Evolutionary conservation across 192 early-diverging fungal genomes (phyloP), one percentile per base, ranked within the genome.

Genomic region (Coemansia sp.): DNA sequence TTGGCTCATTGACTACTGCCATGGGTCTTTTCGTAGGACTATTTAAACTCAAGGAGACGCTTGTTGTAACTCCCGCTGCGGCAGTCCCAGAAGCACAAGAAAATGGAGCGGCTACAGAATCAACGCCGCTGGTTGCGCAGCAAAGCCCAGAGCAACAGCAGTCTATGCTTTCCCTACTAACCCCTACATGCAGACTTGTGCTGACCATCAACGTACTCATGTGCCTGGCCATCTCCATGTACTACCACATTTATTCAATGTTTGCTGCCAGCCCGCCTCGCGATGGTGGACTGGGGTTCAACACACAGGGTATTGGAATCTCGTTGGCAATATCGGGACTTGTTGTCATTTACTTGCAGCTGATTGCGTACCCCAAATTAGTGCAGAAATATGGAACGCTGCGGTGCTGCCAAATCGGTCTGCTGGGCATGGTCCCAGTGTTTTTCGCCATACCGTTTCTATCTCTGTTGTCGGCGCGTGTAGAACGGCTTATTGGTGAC

Each of bases 1-100:
- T 89, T 6, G 86, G 87, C 12, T 81, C 88, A 0, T 22, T 79
- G n/a, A 74, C 89, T 7, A 84, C 84, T 22, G 26, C 87, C 2
- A 56, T 85, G 22, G 89, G 89, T 4, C 84, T 89, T 23, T 56
- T 86, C 2, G 56, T 89, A 31, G 90, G 87, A 2, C 82, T 77
- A 25, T 78, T 86, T 59, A 83, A 77, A 53, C 64, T 91, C 12
- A 77, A 89, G 25, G 87, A 88, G 51, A 83, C 89, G 3, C 44
- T 64, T 1, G 44, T 20, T 5, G 11, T 42, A 26, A 1, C 15
- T 3, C 46, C 46, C 5, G n/a, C 6, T 0, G 6, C 46, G n/a
- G 6, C 2, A 0, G n/a, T 19, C 6, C n/a, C 14, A 17, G 46
- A 48, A 17, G 17, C 46, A 19, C 46, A 48, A 5, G 23, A 17